phyloP scores from a whole-genome alignment of 495 filamentous ascomycete species.

The Immersiella caudata region DNA sequence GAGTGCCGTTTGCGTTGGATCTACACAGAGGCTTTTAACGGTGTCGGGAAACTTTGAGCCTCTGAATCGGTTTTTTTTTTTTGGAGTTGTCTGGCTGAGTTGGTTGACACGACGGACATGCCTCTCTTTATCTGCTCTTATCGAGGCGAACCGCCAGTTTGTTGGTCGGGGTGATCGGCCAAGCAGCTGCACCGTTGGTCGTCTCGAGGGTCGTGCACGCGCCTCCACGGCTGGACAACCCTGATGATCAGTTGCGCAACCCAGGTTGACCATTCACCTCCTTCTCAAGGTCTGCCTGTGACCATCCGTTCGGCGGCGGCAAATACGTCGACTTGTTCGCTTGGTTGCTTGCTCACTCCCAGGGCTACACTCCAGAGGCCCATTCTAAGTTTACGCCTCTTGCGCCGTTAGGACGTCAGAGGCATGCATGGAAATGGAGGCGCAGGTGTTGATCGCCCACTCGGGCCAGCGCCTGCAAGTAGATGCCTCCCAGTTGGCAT shows the following conservation, averaged over 20 bases:
- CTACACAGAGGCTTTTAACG: too few relatives aligned
- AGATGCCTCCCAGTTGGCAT: slow-evolving; percentile 68
- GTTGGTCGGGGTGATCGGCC: too few relatives aligned
- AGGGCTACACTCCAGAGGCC: background rate
- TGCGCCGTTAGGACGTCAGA: slow-evolving; percentile 11
- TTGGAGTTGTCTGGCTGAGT: too few relatives aligned
- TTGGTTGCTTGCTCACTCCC: background rate
- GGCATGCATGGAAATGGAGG: slow-evolving; percentile 54
- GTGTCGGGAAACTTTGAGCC: too few relatives aligned
- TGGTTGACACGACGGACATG: too few relatives aligned
- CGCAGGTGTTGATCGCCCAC: slow-evolving; percentile 87
- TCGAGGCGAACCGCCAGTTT: too few relatives aligned
- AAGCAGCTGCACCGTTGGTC: too few relatives aligned
- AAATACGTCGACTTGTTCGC: background rate
- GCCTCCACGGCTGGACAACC: background rate
- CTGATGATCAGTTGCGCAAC: background rate
- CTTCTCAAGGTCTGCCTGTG: background rate
- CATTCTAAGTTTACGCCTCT: background rate
- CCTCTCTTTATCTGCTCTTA: too few relatives aligned
- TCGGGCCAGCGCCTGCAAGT: slow-evolving; percentile 78
- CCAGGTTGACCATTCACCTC: background rate
- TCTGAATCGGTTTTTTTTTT: too few relatives aligned
- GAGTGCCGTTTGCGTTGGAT: too few relatives aligned
- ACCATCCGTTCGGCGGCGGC: background rate
- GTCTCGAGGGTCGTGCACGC: too few relatives aligned